phyloP scores from a whole-genome alignment of 441 rosid species.

The Gossypium schwendimanii region DNA sequence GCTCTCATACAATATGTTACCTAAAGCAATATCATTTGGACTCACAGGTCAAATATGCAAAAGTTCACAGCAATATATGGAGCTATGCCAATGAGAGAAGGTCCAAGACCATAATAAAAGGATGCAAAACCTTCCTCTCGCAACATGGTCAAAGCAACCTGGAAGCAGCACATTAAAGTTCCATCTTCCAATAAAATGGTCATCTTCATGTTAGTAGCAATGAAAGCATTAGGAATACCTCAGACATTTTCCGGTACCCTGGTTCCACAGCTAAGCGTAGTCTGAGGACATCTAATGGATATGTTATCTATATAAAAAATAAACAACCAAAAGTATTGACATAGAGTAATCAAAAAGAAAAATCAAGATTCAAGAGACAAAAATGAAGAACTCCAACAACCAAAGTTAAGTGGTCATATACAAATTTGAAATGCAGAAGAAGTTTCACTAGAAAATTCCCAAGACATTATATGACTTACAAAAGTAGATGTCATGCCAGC shows the following conservation, averaged over 20 bases:
- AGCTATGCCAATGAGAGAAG: constrained; percentile 90
- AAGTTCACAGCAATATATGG: constrained; percentile 97
- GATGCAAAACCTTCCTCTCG: constrained; percentile 91
- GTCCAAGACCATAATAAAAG: constrained; percentile 89
- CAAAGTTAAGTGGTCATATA: background rate
- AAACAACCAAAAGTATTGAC: background rate
- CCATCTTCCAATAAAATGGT: constrained; percentile 2
- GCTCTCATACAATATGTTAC: constrained; percentile 1
- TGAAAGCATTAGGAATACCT: constrained; percentile 42
- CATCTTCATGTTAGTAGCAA: constrained; percentile 14
- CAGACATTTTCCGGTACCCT: constrained; percentile 75
- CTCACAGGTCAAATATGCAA: constrained; percentile 94
- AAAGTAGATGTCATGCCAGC: constrained; percentile 99
- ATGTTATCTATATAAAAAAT: constrained; percentile 53
- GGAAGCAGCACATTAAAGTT: constrained; percentile 18
- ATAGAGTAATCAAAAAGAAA: background rate
- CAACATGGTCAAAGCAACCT: constrained; percentile 89
- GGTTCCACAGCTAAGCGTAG: constrained; percentile 96
- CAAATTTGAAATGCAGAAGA: background rate
- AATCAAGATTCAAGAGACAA: background rate
- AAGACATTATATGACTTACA: constrained; percentile 38
- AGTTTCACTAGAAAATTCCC: background rate
- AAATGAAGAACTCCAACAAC: background rate
- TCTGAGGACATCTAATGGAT: constrained; percentile 92
- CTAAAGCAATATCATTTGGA: constrained; percentile 14